Conservation (phyloP, 768 basidiomycete species). For the Mycena capillaripes region DNA sequence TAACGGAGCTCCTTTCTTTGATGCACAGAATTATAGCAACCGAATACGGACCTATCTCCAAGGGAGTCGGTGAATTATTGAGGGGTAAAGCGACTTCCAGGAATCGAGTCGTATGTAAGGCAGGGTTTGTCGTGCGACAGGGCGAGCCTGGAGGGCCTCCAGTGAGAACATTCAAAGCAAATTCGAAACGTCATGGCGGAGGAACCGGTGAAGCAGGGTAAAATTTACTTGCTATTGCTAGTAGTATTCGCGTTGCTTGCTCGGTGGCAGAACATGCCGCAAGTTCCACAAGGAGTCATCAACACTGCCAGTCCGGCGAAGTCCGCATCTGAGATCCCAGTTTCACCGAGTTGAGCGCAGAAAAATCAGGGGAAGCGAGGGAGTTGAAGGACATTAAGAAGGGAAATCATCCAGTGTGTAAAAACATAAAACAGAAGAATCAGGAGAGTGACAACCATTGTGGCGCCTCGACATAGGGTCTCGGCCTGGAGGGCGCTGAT, state of each 20-base stretch:
- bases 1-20: constrained; percentile 20
- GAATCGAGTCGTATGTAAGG: background rate
- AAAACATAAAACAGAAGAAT: background rate
- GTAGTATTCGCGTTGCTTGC: constrained; percentile 8
- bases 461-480: background rate
- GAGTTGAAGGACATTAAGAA: background rate
- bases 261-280: background rate
- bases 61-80: background rate
- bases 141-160: no score
- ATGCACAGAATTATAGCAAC: constrained; percentile 10
- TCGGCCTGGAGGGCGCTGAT: background rate
- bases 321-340: background rate
- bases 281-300: background rate
- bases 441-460: background rate
- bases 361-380: background rate
- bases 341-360: background rate
- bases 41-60: constrained; percentile 23
- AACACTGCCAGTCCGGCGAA: background rate
- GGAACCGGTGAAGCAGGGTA: background rate
- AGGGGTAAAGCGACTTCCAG: background rate
- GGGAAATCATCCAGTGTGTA: background rate
- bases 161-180: background rate
- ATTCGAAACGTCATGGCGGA: constrained; percentile 11
- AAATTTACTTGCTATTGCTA: background rate
- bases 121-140: no score